These are phyloP conservation scores for Neophaeococcomyces aloes DNA, from an alignment of 2,329 filamentous ascomycete genomes.

Conservation along the genomic window DNA sequence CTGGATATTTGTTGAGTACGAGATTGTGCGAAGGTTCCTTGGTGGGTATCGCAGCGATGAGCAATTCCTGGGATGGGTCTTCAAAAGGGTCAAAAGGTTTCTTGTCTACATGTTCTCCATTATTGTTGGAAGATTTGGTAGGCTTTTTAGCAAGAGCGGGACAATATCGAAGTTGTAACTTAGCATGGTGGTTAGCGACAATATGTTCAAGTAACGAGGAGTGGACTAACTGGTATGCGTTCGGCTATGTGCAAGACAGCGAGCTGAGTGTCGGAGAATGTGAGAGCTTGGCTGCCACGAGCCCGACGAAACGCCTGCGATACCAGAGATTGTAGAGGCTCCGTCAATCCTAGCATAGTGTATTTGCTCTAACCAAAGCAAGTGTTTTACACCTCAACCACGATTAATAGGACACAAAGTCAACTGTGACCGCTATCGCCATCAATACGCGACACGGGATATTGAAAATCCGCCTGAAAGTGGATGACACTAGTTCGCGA, in stretches of 20 bases:
- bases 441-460: no score
- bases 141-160: slow-evolving; percentile 39
- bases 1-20: slow-evolving; percentile 40
- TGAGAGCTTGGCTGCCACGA: slow-evolving; percentile 14
- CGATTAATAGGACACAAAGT: no score
- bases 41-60: slow-evolving; percentile 31
- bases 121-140: slow-evolving; percentile 5
- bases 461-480: no score
- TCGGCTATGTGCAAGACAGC: slow-evolving; percentile 12
- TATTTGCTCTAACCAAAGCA: no score
- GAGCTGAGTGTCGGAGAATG: slow-evolving; percentile 21
- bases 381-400: no score
- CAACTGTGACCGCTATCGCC: no score
- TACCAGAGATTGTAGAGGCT: slow-evolving; percentile 14
- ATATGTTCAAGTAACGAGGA: not conserved
- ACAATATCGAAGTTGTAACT: slow-evolving; percentile 42
- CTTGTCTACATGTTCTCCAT: slow-evolving; percentile 5
- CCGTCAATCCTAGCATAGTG: slow-evolving; percentile 2
- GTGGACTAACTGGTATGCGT: slow-evolving; percentile 13
- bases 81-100: slow-evolving; percentile 35
- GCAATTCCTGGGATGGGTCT: slow-evolving; percentile 32
- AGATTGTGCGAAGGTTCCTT: slow-evolving; percentile 29
- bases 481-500: no score
- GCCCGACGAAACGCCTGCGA: slow-evolving; percentile 15
- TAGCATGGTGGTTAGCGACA: not conserved